Evolutionary conservation across 768 basidiomycete genomes (phyloP).

Genomic region (Leccinum boreale): DNA sequence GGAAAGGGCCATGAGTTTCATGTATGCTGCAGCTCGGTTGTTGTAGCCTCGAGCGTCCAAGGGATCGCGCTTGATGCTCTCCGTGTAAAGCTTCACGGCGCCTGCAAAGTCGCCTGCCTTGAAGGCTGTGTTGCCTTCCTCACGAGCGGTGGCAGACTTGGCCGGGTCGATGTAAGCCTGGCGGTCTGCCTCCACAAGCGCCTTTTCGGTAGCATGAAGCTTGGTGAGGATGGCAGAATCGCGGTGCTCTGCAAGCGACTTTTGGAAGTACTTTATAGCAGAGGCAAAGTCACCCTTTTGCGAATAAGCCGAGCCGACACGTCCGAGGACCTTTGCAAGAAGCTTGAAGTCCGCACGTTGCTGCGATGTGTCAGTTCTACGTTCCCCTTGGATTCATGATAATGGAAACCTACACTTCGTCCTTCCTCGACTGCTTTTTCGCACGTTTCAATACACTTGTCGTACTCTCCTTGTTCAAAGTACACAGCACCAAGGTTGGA

Average conservation of each 20-base stretch:
- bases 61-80: constrained; percentile 96
- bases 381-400: background rate
- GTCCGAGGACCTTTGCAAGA: constrained; percentile 90
- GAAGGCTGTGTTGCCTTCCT: constrained; percentile 91
- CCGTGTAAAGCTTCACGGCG: constrained; percentile 89
- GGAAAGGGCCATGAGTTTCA: constrained; percentile 88
- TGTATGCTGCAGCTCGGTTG: constrained; percentile 97
- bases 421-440: constrained; percentile 98
- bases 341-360: constrained; percentile 93
- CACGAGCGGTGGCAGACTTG: constrained; percentile 76
- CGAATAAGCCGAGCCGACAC: constrained; percentile 80
- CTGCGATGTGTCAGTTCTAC: constrained; percentile 12
- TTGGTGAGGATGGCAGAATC: constrained; percentile 91
- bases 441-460: constrained; percentile 86
- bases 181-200: constrained; percentile 72
- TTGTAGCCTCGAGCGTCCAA: constrained; percentile 90
- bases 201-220: constrained; percentile 78
- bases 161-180: constrained; percentile 86
- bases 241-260: constrained; percentile 94
- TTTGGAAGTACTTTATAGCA: constrained; percentile 90
- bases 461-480: constrained; percentile 91
- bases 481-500: constrained; percentile 90
- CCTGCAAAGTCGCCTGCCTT: constrained; percentile 89
- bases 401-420: constrained; percentile 50
- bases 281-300: constrained; percentile 72